A percentile compares a stretch with the other conserved stretches of the same genome.
Evolutionary conservation across 1,284 basidiomycete species (phyloP).

Genomic region (Moesziomyces globuligerus): DNA sequence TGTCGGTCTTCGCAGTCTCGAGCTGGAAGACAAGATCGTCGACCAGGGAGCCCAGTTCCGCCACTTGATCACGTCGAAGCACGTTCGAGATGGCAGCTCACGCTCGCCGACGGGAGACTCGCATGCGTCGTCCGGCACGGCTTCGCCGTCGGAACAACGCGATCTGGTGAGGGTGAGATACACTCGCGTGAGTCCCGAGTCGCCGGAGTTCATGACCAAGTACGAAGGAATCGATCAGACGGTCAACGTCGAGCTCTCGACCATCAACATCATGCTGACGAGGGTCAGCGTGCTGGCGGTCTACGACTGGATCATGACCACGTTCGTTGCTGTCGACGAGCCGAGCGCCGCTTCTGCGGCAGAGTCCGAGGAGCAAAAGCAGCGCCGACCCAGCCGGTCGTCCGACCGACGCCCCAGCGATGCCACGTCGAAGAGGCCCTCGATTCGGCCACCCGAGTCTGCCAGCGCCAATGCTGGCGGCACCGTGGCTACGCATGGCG

Average conservation of each 20-base stretch:
- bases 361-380: constrained; percentile 16
- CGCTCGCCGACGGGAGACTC: constrained; percentile 33
- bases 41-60: constrained; percentile 72
- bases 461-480: constrained; percentile 14
- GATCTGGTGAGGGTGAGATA: constrained; percentile 89
- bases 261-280: constrained; percentile 87
- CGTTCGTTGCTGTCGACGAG: constrained; percentile 53
- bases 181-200: constrained; percentile 80
- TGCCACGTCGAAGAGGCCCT: constrained; percentile 25
- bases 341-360: constrained; percentile 3
- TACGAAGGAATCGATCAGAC: constrained; percentile 90
- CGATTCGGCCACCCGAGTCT: constrained; percentile 30
- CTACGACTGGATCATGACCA: constrained; percentile 97
- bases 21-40: constrained; percentile 73
- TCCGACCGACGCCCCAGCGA: constrained; percentile 44
- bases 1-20: constrained; percentile 77
- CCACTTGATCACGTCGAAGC: constrained; percentile 81
- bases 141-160: constrained; percentile 29
- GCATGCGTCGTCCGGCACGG: constrained; percentile 23
- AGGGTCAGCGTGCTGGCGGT: constrained; percentile 90
- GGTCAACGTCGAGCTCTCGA: constrained; percentile 88
- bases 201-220: constrained; percentile 84
- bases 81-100: constrained; percentile 61
- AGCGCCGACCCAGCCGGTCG: constrained; percentile 32
- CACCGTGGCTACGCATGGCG: constrained; percentile 10